phyloP scores from a whole-genome alignment of 2,329 filamentous ascomycete genomes.

The Verticillium nonalfalfae region DNA sequence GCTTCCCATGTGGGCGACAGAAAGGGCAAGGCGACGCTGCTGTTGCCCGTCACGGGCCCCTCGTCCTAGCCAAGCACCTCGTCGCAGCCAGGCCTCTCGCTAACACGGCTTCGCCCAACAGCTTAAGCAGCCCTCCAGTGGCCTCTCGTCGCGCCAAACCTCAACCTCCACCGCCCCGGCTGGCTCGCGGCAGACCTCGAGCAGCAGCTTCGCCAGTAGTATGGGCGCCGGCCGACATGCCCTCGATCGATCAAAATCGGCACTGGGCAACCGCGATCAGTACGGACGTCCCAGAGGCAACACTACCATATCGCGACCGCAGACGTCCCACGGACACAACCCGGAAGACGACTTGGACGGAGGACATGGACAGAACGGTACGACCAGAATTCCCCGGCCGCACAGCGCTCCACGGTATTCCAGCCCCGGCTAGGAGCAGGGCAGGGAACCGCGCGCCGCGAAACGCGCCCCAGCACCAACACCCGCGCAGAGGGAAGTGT shows the following conservation, averaged over 20 bases:
- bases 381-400: conserved; percentile 12
- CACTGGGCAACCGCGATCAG: conserved; percentile 38
- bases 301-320: conserved; percentile 28
- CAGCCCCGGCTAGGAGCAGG: not conserved
- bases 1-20: not conserved
- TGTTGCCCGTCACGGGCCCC: not conserved
- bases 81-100: not conserved
- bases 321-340: conserved; percentile 33
- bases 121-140: conserved; percentile 25
- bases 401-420: conserved; percentile 4
- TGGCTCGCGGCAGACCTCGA: not conserved
- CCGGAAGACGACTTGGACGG: conserved; percentile 30
- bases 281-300: conserved; percentile 32
- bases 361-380: conserved; percentile 26
- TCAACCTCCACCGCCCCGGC: conserved; percentile 18
- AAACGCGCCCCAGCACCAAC: not conserved
- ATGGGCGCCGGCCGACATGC: conserved; percentile 47
- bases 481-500: conserved; percentile 35
- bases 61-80: too few species aligned
- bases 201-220: conserved; percentile 48
- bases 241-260: conserved; percentile 42
- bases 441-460: not conserved
- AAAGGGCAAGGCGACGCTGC: too few species aligned
- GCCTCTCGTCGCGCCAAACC: conserved; percentile 30
- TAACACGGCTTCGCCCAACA: conserved; percentile 4